Conservation (phyloP, 352 stramenopile genomes). For the Peronospora farinosa region DNA sequence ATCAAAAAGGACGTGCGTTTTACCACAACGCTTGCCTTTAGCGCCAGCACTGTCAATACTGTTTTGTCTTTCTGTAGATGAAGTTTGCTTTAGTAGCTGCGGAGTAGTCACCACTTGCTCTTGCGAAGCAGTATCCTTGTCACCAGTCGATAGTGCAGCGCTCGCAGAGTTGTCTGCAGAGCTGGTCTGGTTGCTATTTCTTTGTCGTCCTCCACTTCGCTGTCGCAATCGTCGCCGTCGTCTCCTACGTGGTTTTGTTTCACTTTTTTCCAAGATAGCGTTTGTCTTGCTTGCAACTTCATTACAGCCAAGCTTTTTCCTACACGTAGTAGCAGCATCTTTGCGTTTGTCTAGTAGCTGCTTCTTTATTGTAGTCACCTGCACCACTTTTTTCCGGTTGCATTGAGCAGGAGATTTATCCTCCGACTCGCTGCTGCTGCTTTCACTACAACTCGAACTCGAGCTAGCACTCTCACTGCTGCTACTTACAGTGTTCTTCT, state of each 20-base stretch:
- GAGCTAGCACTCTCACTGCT: not conserved
- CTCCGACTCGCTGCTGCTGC: slow-evolving; percentile 18
- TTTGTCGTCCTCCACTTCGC: slow-evolving; percentile 13
- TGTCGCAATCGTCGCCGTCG: slow-evolving; percentile 26
- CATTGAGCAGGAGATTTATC: not conserved
- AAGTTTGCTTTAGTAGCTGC: slow-evolving; percentile 2
- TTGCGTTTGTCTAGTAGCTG: not conserved
- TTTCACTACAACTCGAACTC: slow-evolving; percentile 8
- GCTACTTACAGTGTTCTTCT: slow-evolving; percentile 1
- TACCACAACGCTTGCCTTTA: slow-evolving; percentile 19
- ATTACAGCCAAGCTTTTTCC: slow-evolving; percentile 1
- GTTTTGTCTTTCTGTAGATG: not conserved
- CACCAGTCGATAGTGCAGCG: not conserved
- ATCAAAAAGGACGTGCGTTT: slow-evolving; percentile 41
- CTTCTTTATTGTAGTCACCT: not conserved
- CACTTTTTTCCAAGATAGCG: slow-evolving; percentile 1
- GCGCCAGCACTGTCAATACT: not conserved
- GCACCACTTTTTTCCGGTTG: slow-evolving; percentile 15
- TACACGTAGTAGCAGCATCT: not conserved
- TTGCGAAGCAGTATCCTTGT: slow-evolving; percentile 4
- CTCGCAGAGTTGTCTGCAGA: not conserved
- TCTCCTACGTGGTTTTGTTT: slow-evolving; percentile 19
- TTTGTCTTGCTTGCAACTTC: slow-evolving; percentile 14
- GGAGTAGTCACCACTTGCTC: not conserved
- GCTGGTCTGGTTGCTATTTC: slow-evolving; percentile 9